Percentiles rank a stretch among this genome's conserved stretches.
Conservation (phyloP, 1,139 yeast species). For the Diutina mesorugosa region DNA sequence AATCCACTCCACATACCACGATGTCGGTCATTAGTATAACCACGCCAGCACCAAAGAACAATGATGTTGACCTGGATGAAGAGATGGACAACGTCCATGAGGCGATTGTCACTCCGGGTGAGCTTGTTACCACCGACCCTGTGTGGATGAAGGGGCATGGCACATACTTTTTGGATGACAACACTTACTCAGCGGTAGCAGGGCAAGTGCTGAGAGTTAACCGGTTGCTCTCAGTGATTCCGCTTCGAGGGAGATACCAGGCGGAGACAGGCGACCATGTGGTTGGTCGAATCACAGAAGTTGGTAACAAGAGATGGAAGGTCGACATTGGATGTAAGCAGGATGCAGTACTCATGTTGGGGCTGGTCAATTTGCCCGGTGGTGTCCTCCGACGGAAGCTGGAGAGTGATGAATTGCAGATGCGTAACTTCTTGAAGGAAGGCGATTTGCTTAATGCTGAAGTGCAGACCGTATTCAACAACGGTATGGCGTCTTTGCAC, state of each 20-base stretch:
- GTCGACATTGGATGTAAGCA: slow-evolving; percentile 92
- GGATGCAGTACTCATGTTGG: slow-evolving; percentile 84
- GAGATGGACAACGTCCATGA: neutral
- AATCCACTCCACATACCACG: too few species aligned
- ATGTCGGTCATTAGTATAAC: slow-evolving; percentile 22
- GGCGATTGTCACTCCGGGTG: slow-evolving; percentile 85
- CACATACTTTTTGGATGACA: slow-evolving; percentile 61
- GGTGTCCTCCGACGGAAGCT: slow-evolving; percentile 90
- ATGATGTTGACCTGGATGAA: slow-evolving; percentile 12
- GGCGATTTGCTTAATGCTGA: slow-evolving; percentile 97
- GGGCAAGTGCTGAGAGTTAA: slow-evolving; percentile 72
- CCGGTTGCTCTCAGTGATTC: slow-evolving; percentile 43
- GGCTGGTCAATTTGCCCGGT: slow-evolving; percentile 94
- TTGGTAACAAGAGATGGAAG: slow-evolving; percentile 89
- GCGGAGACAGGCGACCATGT: slow-evolving; percentile 97
- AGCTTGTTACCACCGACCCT: slow-evolving; percentile 86
- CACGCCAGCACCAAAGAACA: slow-evolving; percentile 14
- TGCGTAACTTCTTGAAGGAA: slow-evolving; percentile 88
- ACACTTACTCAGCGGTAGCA: slow-evolving; percentile 84
- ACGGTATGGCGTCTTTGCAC: slow-evolving; percentile 89
- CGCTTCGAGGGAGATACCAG: slow-evolving; percentile 73
- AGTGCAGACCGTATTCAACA: slow-evolving; percentile 79
- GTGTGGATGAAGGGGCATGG: slow-evolving; percentile 99
- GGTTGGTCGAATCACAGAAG: slow-evolving; percentile 89
- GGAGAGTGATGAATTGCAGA: slow-evolving; percentile 90